These are phyloP conservation scores for Geotrichum phurueaensis DNA, from an alignment of 1,139 yeast species.

Conservation along the genomic window DNA sequence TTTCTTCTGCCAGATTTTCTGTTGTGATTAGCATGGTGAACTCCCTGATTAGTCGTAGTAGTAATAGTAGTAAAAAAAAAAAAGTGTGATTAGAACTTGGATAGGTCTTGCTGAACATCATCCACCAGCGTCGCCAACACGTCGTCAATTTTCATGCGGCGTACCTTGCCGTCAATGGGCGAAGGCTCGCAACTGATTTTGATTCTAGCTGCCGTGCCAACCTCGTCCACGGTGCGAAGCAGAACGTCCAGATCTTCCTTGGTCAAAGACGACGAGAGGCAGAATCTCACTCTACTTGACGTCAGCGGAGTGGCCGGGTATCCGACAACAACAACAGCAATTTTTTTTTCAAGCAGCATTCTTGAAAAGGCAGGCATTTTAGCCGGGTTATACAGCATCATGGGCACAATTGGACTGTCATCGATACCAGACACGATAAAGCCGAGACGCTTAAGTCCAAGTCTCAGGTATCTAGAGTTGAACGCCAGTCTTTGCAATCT, in stretches of 20 bases:
- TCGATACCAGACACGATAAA: conserved; percentile 92
- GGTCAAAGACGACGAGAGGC: conserved; percentile 86
- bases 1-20: too few relatives aligned
- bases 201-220: conserved; percentile 72
- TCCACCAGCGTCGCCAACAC: conserved; percentile 67
- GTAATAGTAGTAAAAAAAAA: too few relatives aligned
- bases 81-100: conserved; percentile 5
- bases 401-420: conserved; percentile 93
- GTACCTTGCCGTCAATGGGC: conserved; percentile 44
- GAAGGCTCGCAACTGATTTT: conserved; percentile 49
- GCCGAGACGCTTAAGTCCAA: conserved; percentile 87
- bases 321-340: conserved; percentile 94
- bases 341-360: conserved; percentile 65
- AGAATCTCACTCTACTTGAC: conserved; percentile 83
- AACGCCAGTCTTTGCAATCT: conserved; percentile 90
- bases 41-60: too few relatives aligned
- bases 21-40: too few relatives aligned
- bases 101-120: conserved; percentile 41
- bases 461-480: conserved; percentile 84
- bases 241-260: conserved; percentile 88
- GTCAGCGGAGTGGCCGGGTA: conserved; percentile 96
- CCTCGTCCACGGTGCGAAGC: conserved; percentile 62
- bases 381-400: conserved; percentile 80
- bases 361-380: conserved; percentile 92
- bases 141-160: conserved; percentile 73